Evolutionary conservation across 257 asterid species (phyloP), one percentile per base, ranked within the genome.

Genomic region (Solanum sejunctum): DNA sequence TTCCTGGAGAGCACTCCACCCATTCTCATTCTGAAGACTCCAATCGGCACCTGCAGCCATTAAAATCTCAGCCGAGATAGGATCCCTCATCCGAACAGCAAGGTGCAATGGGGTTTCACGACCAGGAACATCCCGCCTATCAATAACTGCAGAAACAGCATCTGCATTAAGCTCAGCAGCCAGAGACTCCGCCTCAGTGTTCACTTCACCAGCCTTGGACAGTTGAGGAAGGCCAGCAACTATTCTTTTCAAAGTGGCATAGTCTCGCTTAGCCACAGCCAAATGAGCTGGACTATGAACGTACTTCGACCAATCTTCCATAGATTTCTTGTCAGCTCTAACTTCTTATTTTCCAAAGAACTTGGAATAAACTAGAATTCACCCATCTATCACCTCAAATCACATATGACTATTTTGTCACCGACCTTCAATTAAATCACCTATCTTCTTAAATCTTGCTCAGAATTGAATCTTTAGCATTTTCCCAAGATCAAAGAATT

Each of bases 1-100:
- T 93, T 97, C 99, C 90, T 97, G 99, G 43, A 97, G 98, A 28
- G 99, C 98, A 89, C 98, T 97, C 99, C 99, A 97, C 16, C 99
- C 99, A 56, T 93, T 92, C 82, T 97, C 99, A 82, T 97, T 97
- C 90, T 95, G 99, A 56, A 97, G 97, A 88, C 99, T 97, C 99
- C 99, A 97, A 88, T 97, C 98, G 63, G 99, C 99, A 85, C 99
- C 99, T 49, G 98, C 98, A 20, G 98, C 92, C 99, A 97, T 97
- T 89, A 97, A 92, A 85, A 97, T 92, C 91, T 97, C 99, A 77
- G 99, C 98, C 6, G 98, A 93, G 54, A 85, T 72, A 7, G 95
- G 89, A 79, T 97, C 99, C 72, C 91, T 92, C 85, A 95, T 86
- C 88, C 93, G 90, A 52, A 97, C 98, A 2, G 99, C 98, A 28